Evolutionary conservation across 139 green algal species (phyloP), one percentile per base, ranked within the genome.

Genomic region (Nannochloris sp.): DNA sequence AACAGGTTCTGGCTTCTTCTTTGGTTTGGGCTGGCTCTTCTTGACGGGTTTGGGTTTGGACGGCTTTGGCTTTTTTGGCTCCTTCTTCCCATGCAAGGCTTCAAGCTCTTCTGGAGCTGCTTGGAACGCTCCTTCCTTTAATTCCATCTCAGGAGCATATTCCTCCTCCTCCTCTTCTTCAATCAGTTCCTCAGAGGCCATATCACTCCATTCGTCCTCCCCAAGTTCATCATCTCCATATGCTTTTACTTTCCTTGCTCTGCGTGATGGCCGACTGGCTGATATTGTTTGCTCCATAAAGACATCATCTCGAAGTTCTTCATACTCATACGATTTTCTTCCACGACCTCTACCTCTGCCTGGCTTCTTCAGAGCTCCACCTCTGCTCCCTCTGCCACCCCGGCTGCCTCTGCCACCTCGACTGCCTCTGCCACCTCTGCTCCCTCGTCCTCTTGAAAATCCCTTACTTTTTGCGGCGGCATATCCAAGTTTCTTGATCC

Each of bases 401-500:
- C 57, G 18, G 19, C 18, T 31, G 23, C 57, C 57, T 31, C 19
- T 25, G 19, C 57, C 57, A 4, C 57, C 55, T 40, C 34, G 34
- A 15, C 57, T 25, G 27, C 57, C 57, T 15, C 57, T 50, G 19
- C 57, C 16, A 12, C n/a, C 6, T 25, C 61, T 46, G 5, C 63
- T 48, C 43, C 70, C 70, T 14, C 70, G 57, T 4, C 46, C 46
- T 53, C 46, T 19, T 5, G 46, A 53, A 53, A 53, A 53, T 53
- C 46, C 46, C 46, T 53, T 53, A 53, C 70, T 63, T 8, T 63
- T 44, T 15, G 70, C 70, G 9, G 70, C 70, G 7, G 48, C 49
- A 23, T 77, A 77, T 51, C 58, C 61, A 16, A 77, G 60, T n/a
- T 51, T 37, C 50, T 34, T 61, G 16, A 31, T 44, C 43, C 25